Conservation (phyloP, 2,329 filamentous ascomycete species). For the Fusarium veterinarium region DNA sequence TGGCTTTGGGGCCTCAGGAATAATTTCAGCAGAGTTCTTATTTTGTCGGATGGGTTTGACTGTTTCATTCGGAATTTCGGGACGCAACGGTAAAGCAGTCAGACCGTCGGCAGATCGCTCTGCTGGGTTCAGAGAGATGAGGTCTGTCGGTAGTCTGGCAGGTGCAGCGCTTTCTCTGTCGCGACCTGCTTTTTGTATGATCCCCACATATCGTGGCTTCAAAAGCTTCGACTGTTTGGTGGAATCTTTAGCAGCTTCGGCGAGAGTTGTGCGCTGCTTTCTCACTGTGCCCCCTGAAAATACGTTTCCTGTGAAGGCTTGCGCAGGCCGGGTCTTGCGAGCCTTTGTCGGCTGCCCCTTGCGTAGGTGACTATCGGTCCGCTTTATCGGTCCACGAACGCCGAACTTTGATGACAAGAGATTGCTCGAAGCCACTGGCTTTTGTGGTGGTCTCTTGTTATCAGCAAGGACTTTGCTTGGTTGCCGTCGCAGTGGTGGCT, state of each 20-base stretch:
- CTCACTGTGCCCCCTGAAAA: constrained; percentile 57
- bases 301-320: constrained; percentile 52
- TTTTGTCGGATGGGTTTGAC: constrained; percentile 21
- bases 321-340: constrained; percentile 21
- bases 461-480: constrained; percentile 1
- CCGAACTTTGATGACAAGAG: constrained; percentile 23
- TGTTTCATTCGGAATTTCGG: not conserved
- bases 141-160: constrained; percentile 47
- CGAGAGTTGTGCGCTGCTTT: constrained; percentile 52
- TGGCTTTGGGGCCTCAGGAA: not conserved
- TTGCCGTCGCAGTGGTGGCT: not conserved
- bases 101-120: constrained; percentile 2
- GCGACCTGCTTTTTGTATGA: constrained; percentile 56
- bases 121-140: constrained; percentile 48
- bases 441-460: constrained; percentile 9
- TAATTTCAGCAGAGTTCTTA: not conserved
- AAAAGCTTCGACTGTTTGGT: constrained; percentile 57
- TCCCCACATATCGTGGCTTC: constrained; percentile 49
- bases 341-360: constrained; percentile 9
- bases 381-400: constrained; percentile 2
- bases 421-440: not conserved
- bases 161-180: constrained; percentile 58
- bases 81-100: not conserved
- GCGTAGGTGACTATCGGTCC: not conserved
- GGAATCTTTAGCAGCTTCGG: constrained; percentile 55